phyloP scores from a whole-genome alignment of 352 stramenopile genomes.

The Globisporangium yorkense region DNA sequence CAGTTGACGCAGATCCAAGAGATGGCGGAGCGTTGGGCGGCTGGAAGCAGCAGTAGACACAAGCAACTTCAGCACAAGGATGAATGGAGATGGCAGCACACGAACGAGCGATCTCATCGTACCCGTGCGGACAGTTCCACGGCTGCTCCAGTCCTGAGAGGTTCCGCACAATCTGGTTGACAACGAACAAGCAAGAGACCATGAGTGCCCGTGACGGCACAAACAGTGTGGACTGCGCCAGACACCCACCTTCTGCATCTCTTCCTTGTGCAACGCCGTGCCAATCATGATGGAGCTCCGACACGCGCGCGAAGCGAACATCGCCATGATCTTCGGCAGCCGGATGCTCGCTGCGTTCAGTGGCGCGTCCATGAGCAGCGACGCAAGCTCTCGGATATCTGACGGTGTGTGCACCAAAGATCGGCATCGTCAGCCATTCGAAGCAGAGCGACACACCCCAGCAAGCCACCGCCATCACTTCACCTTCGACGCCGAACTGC shows the following conservation, averaged over 20 bases:
- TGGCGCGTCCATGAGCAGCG: slow-evolving; percentile 65
- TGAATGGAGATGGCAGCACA: not conserved
- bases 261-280: slow-evolving; percentile 84
- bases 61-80: not conserved
- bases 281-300: slow-evolving; percentile 97
- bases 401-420: not conserved
- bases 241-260: slow-evolving; percentile 87
- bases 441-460: not conserved
- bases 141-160: slow-evolving; percentile 89
- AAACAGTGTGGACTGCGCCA: not conserved
- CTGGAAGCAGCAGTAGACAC: slow-evolving; percentile 10
- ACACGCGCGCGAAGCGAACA: slow-evolving; percentile 96
- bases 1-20: slow-evolving; percentile 51
- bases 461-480: not conserved
- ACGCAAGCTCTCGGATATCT: slow-evolving; percentile 88
- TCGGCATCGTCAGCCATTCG: not conserved
- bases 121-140: slow-evolving; percentile 95
- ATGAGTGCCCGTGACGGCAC: not conserved
- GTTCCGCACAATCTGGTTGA: slow-evolving; percentile 73
- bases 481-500: slow-evolving; percentile 80
- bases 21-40: slow-evolving; percentile 73
- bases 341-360: slow-evolving; percentile 53
- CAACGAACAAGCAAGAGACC: not conserved
- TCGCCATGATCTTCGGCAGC: slow-evolving; percentile 93
- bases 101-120: slow-evolving; percentile 4